Base-by-base conservation (phyloP, 2,329 filamentous ascomycete species). In the Penicillium vulpinum region DNA sequence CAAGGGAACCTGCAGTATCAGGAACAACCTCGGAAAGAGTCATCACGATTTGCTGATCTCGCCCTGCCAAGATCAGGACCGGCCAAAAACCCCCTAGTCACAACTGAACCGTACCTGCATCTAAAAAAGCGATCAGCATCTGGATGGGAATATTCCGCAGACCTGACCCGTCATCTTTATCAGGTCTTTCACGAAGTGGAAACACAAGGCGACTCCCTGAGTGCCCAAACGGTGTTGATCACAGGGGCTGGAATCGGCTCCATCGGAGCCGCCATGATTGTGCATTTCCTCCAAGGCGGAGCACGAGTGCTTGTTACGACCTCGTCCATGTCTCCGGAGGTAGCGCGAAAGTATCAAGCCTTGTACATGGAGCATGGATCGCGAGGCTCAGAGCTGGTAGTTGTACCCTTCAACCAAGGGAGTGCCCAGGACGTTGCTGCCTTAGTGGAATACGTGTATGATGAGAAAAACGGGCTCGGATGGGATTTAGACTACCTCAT, bases 81-180 rank as follows among this genome's bases (percentile, higher is more conserved):
- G 94, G 99, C 66, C 94, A 8, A 33, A 13, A 45, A 31, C n/a
- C 24, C 43, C 3, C 18, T 45, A 26, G 26, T 45, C 11, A 29
- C 15, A 16, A 21, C 26, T 13, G 43, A 45, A 18, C 43, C 94
- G 31, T 99, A 99, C 86, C 80, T 99, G 50, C 94, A 99, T 75
- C 82, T 99, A 56, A 97, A 96, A 85, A 96, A 96, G 85, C 89
- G 91, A 76, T 95, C 95, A 78, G 85, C 92, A 62, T 89, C 96
- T 69, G 92, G 93, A 60, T 99, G 94, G 94, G 92, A 97, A 71
- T 99, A 97, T 81, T 97, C 91, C 85, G 97, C 97, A 84, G 97
- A 95, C 81, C 85, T 99, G 55, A 97, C 94, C 21, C 90, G 90
- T 56, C 78, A 92, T 66, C 99, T 97, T 74, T 85, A 99, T 31